Evolutionary conservation across 257 asterid species (phyloP).

Genomic region (Solanum piurae): DNA sequence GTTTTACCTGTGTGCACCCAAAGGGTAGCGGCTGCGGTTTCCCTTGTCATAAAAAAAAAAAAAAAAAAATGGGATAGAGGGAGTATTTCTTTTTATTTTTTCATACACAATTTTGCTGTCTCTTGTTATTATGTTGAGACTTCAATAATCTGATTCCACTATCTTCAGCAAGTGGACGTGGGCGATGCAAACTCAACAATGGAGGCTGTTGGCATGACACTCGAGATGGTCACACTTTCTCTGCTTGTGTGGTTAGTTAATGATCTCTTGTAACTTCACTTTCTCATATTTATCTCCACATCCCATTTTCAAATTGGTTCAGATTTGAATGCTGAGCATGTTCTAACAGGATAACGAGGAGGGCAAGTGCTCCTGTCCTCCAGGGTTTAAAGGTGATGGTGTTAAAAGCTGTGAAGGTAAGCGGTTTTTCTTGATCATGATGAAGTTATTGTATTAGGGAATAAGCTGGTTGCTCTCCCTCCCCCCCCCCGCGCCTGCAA

Average conservation of each 20-base stretch:
- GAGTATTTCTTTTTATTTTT: background rate
- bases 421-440: background rate
- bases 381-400: slow-evolving; percentile 79
- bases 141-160: background rate
- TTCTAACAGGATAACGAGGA: slow-evolving; percentile 48
- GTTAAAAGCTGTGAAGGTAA: slow-evolving; percentile 75
- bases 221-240: slow-evolving; percentile 41
- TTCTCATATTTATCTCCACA: background rate
- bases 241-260: slow-evolving; percentile 81
- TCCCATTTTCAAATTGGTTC: background rate
- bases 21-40: no score
- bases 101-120: background rate
- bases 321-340: background rate
- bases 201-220: slow-evolving; percentile 94
- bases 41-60: no score
- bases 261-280: background rate
- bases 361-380: slow-evolving; percentile 76
- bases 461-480: background rate
- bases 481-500: background rate
- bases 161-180: slow-evolving; percentile 48
- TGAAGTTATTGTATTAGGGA: background rate
- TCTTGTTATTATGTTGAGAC: background rate
- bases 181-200: slow-evolving; percentile 66
- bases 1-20: no score
- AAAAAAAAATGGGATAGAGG: no score